phyloP scores from a whole-genome alignment of 495 filamentous ascomycete genomes.

The Lindgomyces ingoldianus region DNA sequence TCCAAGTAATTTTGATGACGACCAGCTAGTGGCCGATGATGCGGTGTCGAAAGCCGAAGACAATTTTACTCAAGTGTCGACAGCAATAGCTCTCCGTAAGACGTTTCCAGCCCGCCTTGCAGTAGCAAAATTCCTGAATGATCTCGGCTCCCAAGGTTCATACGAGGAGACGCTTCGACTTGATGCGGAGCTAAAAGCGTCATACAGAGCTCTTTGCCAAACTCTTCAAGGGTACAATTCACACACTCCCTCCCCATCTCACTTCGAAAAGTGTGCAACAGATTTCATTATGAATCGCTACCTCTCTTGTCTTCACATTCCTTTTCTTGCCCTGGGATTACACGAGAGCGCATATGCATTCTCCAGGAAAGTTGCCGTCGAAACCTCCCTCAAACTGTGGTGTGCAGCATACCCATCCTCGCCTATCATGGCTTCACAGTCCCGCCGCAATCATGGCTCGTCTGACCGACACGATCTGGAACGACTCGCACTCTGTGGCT shows the following conservation, averaged over 20 bases:
- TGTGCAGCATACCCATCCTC: conserved; percentile 46
- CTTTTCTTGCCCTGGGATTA: conserved; percentile 48
- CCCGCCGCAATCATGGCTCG: not conserved
- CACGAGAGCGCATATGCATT: conserved; percentile 52
- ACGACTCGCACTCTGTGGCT: conserved; percentile 49
- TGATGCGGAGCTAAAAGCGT: conserved; percentile 41
- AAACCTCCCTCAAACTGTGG: conserved; percentile 56
- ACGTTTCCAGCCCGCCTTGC: conserved; percentile 20
- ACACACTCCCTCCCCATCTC: conserved; percentile 37
- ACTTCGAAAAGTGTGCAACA: conserved; percentile 46
- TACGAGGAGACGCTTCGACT: conserved; percentile 41
- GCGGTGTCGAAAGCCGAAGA: conserved; percentile 42
- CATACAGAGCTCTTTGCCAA: conserved; percentile 43
- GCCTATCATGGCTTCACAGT: conserved; percentile 26
- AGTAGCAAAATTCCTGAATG: conserved; percentile 15
- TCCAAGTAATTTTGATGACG: conserved; percentile 53
- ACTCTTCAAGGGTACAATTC: not conserved
- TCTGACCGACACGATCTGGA: conserved; percentile 45
- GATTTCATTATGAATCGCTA: conserved; percentile 53
- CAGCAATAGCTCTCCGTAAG: conserved; percentile 24
- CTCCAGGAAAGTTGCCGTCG: conserved; percentile 51
- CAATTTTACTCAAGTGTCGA: conserved; percentile 11
- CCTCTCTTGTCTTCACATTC: conserved; percentile 53
- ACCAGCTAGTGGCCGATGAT: conserved; percentile 41
- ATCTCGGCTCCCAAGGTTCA: conserved; percentile 11